These are phyloP conservation scores for Clonostachys solani DNA, from an alignment of 2,329 filamentous ascomycete species.

Conservation along the genomic window DNA sequence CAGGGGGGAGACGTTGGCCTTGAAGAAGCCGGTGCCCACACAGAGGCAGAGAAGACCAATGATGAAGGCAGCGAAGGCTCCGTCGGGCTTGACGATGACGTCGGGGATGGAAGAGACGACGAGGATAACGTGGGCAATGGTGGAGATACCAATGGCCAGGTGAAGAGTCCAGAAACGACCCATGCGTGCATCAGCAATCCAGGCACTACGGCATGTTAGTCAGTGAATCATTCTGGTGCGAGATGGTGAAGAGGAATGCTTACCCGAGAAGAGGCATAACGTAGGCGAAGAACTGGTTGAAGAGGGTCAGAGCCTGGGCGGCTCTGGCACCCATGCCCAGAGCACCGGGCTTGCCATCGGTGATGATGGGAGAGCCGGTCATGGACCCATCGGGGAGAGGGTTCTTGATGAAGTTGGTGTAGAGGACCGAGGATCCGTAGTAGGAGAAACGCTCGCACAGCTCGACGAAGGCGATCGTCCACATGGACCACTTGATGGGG, in stretches of 20 bases:
- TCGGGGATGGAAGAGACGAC: constrained; percentile 60
- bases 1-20: constrained; percentile 71
- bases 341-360: constrained; percentile 39
- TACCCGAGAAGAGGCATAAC: constrained; percentile 53
- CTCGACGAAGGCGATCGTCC: constrained; percentile 69
- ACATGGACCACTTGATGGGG: constrained; percentile 61
- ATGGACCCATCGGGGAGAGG: constrained; percentile 47
- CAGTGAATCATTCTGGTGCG: not conserved
- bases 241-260: constrained; percentile 19
- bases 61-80: constrained; percentile 62
- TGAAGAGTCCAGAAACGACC: constrained; percentile 73
- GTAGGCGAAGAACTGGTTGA: constrained; percentile 61
- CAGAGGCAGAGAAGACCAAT: constrained; percentile 54
- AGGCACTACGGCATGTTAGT: constrained; percentile 26
- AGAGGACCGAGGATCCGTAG: constrained; percentile 67
- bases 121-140: constrained; percentile 62
- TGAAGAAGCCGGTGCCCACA: constrained; percentile 75
- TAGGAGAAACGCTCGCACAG: constrained; percentile 75
- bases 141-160: constrained; percentile 60
- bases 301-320: constrained; percentile 39
- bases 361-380: constrained; percentile 41
- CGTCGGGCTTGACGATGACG: constrained; percentile 54
- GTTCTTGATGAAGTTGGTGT: constrained; percentile 62
- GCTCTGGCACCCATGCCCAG: constrained; percentile 55
- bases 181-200: constrained; percentile 64